These are phyloP conservation scores for Talaromyces marneffei DNA, from an alignment of 2,329 filamentous ascomycete genomes.

Conservation along the genomic window DNA sequence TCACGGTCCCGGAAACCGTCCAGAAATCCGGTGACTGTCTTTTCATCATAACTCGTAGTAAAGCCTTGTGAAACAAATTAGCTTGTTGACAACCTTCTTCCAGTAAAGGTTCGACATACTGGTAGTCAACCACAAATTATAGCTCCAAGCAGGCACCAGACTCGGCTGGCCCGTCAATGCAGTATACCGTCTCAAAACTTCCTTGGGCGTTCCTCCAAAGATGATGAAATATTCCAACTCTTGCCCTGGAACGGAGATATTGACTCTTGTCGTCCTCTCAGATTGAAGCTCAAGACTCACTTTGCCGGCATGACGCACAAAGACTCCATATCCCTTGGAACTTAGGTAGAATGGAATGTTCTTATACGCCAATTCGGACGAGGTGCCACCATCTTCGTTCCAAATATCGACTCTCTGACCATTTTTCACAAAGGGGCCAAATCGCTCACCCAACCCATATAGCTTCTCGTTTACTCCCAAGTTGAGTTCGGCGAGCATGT, in stretches of 20 bases:
- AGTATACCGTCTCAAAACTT: constrained; percentile 63
- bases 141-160: constrained; percentile 66
- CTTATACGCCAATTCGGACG: constrained; percentile 37
- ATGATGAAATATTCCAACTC: constrained; percentile 69
- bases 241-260: constrained; percentile 64
- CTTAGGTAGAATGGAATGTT: constrained; percentile 39
- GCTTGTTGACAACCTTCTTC: background rate
- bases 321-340: constrained; percentile 69
- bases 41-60: constrained; percentile 66
- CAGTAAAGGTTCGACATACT: constrained; percentile 16
- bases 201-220: constrained; percentile 64
- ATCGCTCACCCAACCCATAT: constrained; percentile 69
- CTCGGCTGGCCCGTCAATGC: constrained; percentile 60
- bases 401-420: constrained; percentile 64
- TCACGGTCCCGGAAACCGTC: constrained; percentile 61
- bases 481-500: constrained; percentile 37
- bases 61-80: constrained; percentile 36
- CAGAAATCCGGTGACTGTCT: constrained; percentile 60
- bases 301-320: constrained; percentile 64
- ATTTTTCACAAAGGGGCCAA: constrained; percentile 70
- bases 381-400: constrained; percentile 50
- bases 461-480: constrained; percentile 55
- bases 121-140: constrained; percentile 70
- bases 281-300: constrained; percentile 70
- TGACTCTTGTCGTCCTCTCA: constrained; percentile 64